Conservation (phyloP, 1,284 basidiomycete genomes). For the Lentinula novae-zelandiae region DNA sequence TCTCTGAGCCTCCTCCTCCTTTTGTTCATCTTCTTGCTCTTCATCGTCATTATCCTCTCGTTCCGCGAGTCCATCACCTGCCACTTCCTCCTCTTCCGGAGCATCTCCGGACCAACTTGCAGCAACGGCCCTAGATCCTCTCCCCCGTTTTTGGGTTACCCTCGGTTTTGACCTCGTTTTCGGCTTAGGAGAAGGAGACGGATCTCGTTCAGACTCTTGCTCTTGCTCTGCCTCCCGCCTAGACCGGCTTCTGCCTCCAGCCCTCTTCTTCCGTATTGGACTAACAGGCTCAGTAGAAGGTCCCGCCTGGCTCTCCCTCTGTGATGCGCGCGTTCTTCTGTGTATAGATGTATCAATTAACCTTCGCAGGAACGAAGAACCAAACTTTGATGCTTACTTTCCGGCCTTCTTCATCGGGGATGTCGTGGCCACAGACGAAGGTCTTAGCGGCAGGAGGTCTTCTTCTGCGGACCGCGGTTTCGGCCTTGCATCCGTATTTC, state of each 20-base stretch:
- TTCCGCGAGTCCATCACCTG: neutral
- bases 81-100: neutral
- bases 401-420: constrained; percentile 7
- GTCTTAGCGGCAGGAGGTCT: neutral
- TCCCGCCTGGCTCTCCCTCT: neutral
- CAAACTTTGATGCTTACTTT: neutral
- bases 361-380: neutral
- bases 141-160: neutral
- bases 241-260: neutral
- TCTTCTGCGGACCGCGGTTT: neutral
- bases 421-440: neutral
- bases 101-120: neutral
- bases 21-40: neutral
- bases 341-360: neutral
- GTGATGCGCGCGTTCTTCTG: constrained; percentile 1
- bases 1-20: neutral
- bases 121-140: neutral
- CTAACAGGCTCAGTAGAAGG: neutral
- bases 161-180: constrained; percentile 1
- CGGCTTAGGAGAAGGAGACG: constrained; percentile 1
- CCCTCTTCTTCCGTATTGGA: constrained; percentile 1
- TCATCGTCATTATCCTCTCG: too few relatives aligned
- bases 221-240: neutral
- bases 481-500: neutral
- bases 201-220: neutral